phyloP scores from a whole-genome alignment of 2,329 filamentous ascomycete species.

The Ophiostoma populinum region DNA sequence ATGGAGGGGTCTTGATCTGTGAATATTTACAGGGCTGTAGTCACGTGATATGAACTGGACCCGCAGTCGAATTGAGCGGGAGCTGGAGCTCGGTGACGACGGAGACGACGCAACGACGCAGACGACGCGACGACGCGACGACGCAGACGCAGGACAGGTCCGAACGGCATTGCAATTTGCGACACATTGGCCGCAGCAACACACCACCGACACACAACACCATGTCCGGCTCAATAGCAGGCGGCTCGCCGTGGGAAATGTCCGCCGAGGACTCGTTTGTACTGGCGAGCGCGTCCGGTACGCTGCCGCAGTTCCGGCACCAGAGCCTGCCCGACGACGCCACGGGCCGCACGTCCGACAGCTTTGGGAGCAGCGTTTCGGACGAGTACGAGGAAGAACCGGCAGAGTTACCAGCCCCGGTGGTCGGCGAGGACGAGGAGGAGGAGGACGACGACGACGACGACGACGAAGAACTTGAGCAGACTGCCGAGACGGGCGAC shows the following conservation, averaged over 20 bases:
- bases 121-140: not conserved
- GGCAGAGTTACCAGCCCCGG: too few relatives aligned
- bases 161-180: too few relatives aligned
- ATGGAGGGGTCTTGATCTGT: too few relatives aligned
- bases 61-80: not conserved
- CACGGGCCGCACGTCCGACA: too few relatives aligned
- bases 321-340: too few relatives aligned
- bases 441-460: not conserved
- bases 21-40: not conserved
- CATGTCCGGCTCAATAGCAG: slow-evolving; percentile 7
- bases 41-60: not conserved
- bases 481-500: slow-evolving; percentile 3
- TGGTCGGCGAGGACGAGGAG: not conserved
- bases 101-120: not conserved
- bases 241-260: slow-evolving; percentile 1
- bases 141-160: not conserved
- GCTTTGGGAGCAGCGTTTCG: too few relatives aligned
- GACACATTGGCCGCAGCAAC: slow-evolving; percentile 6
- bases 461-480: slow-evolving; percentile 1
- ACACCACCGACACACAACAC: too few relatives aligned
- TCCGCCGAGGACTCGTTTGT: slow-evolving; percentile 31
- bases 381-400: too few relatives aligned
- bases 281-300: slow-evolving; percentile 28
- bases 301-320: slow-evolving; percentile 11
- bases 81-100: slow-evolving; percentile 2